A percentile compares a stretch with the other conserved stretches of the same genome.
Evolutionary conservation across 768 basidiomycete species (phyloP).

Genomic region (Trametes coccinea): DNA sequence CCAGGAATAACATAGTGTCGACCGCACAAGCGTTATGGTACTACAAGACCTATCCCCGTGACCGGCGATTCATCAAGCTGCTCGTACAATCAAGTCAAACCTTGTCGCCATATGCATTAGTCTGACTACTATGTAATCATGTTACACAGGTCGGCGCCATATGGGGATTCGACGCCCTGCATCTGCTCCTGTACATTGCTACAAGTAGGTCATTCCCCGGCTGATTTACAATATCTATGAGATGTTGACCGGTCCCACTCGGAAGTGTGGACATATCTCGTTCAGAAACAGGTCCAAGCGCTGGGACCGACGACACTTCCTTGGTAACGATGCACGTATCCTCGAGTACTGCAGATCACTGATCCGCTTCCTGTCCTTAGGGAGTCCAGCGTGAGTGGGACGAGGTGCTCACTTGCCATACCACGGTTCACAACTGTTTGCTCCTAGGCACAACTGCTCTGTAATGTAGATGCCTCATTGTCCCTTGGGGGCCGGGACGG

Average conservation of each 20-base stretch:
- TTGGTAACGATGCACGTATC: neutral
- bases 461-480: neutral
- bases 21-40: slow-evolving; percentile 13
- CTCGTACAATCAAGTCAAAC: neutral
- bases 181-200: slow-evolving; percentile 2
- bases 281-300: neutral
- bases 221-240: too few species aligned
- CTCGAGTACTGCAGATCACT: neutral
- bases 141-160: slow-evolving; percentile 2
- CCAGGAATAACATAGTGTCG: neutral
- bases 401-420: neutral
- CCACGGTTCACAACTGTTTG: neutral
- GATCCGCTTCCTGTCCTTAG: neutral
- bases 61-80: slow-evolving; percentile 10
- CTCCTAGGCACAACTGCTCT: slow-evolving; percentile 5
- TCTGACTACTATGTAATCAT: too few species aligned
- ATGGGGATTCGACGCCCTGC: slow-evolving; percentile 8
- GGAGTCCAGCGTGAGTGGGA: slow-evolving; percentile 8
- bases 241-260: neutral
- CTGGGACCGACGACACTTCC: neutral
- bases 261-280: slow-evolving; percentile 12
- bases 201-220: neutral
- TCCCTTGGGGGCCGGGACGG: too few species aligned
- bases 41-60: slow-evolving; percentile 13
- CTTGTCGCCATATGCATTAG: too few species aligned